Percentiles rank a stretch among this genome's conserved stretches.
Evolutionary conservation across 208 protist genomes (phyloP).

Genomic region (Trypanosoma caninum): DNA sequence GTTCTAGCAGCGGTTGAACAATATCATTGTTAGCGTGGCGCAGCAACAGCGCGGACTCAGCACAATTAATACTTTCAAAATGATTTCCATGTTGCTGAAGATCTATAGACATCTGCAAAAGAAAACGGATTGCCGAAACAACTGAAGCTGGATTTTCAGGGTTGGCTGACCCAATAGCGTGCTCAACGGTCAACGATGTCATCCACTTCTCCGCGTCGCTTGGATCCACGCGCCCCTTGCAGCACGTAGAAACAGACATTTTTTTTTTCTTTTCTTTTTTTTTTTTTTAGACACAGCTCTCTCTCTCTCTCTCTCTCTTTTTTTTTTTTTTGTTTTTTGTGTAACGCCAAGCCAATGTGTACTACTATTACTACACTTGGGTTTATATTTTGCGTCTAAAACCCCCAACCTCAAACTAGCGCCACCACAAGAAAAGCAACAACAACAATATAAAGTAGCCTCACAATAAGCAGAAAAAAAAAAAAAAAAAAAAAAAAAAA

Average conservation of each 20-base stretch:
- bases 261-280: background rate
- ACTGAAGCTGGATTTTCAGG: constrained; percentile 18
- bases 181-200: background rate
- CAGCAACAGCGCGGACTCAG: constrained; percentile 69
- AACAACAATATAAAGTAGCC: no score
- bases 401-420: background rate
- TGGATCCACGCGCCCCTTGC: background rate
- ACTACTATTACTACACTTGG: background rate
- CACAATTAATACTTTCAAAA: constrained; percentile 68
- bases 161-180: constrained; percentile 3
- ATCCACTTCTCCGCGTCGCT: constrained; percentile 1
- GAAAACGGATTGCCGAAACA: constrained; percentile 49
- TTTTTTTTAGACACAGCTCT: background rate
- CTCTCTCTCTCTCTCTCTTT: background rate
- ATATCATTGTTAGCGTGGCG: constrained; percentile 31
- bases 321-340: background rate
- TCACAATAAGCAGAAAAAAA: no score
- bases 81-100: constrained; percentile 74
- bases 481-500: constrained; percentile 1
- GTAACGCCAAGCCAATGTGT: background rate
- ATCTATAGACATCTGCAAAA: constrained; percentile 45
- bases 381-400: background rate
- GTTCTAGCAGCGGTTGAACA: constrained; percentile 23
- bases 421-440: background rate
- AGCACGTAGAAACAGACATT: background rate